Evolutionary conservation across 2,329 filamentous ascomycete species (phyloP).

Genomic region (Neonectria punicea): DNA sequence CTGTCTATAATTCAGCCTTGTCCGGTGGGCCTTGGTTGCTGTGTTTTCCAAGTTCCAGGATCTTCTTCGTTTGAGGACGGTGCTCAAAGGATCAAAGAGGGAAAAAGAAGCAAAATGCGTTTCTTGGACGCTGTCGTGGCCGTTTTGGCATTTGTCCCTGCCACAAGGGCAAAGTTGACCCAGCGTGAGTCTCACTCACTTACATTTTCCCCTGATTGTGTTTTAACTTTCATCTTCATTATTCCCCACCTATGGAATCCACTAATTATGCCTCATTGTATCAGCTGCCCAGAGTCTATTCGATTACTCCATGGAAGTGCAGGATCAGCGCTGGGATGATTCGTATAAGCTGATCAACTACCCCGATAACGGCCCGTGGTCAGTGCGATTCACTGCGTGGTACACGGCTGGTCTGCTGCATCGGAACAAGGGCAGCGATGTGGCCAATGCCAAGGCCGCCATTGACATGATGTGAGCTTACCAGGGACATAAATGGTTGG

Average conservation of each 20-base stretch:
- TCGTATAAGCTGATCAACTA: constrained; percentile 56
- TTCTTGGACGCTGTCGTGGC: not conserved
- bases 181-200: not conserved
- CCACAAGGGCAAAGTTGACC: not conserved
- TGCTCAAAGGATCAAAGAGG: not conserved
- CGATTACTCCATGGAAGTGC: constrained; percentile 53
- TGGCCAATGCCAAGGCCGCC: constrained; percentile 48
- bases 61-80: not conserved
- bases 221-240: not conserved
- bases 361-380: constrained; percentile 55
- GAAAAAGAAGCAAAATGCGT: not conserved
- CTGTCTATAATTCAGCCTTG: not conserved
- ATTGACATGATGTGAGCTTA: constrained; percentile 48
- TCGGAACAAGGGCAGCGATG: constrained; percentile 48
- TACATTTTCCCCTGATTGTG: not conserved
- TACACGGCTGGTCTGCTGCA: constrained; percentile 52
- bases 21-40: not conserved
- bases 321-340: constrained; percentile 52
- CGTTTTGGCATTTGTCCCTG: not conserved
- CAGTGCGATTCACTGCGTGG: constrained; percentile 55
- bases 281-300: constrained; percentile 51
- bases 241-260: not conserved
- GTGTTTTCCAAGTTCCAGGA: not conserved
- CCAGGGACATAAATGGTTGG: not conserved
- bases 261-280: not conserved